Percentiles rank a stretch among this genome's conserved stretches.
phyloP scores from a whole-genome alignment of 2,329 filamentous ascomycete genomes.

The Hortaea sp. region DNA sequence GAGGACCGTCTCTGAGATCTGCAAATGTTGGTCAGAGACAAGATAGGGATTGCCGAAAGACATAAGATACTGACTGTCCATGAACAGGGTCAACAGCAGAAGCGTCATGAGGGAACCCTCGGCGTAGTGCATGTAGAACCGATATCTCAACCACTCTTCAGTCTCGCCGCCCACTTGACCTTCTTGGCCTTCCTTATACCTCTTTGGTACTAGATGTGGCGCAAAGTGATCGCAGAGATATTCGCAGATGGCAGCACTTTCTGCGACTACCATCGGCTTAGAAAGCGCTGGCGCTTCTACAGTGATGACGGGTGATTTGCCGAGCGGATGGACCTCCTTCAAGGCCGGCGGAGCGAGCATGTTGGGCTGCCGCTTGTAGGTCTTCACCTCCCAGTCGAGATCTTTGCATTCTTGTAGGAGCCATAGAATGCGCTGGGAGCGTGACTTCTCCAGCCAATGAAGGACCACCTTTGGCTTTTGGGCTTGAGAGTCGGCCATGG shows the following conservation, averaged over 20 bases:
- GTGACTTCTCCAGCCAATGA: slow-evolving; percentile 72
- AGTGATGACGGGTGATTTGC: slow-evolving; percentile 73
- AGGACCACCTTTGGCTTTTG: slow-evolving; percentile 48
- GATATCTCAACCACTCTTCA: slow-evolving; percentile 50
- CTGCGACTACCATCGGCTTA: slow-evolving; percentile 58
- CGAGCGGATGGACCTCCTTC: slow-evolving; percentile 69
- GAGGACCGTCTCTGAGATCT: slow-evolving; percentile 36
- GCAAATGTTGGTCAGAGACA: neutral
- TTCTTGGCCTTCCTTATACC: slow-evolving; percentile 45
- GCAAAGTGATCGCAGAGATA: slow-evolving; percentile 66
- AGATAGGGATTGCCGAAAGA: too few species aligned
- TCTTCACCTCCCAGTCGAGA: slow-evolving; percentile 67
- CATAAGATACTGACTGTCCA: slow-evolving; percentile 37
- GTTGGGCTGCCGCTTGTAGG: slow-evolving; percentile 59
- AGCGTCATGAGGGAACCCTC: slow-evolving; percentile 76
- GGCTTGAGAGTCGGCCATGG: slow-evolving; percentile 8
- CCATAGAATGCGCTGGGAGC: slow-evolving; percentile 75
- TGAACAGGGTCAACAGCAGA: slow-evolving; percentile 54
- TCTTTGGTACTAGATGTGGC: slow-evolving; percentile 39
- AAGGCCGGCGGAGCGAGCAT: slow-evolving; percentile 66
- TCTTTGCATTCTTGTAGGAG: slow-evolving; percentile 68
- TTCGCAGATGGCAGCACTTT: slow-evolving; percentile 71
- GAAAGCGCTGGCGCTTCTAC: slow-evolving; percentile 41
- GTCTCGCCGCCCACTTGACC: slow-evolving; percentile 48
- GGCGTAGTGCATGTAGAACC: slow-evolving; percentile 70